phyloP scores from a whole-genome alignment of 2,329 filamentous ascomycete genomes.

The Trichoderma semiorbis region DNA sequence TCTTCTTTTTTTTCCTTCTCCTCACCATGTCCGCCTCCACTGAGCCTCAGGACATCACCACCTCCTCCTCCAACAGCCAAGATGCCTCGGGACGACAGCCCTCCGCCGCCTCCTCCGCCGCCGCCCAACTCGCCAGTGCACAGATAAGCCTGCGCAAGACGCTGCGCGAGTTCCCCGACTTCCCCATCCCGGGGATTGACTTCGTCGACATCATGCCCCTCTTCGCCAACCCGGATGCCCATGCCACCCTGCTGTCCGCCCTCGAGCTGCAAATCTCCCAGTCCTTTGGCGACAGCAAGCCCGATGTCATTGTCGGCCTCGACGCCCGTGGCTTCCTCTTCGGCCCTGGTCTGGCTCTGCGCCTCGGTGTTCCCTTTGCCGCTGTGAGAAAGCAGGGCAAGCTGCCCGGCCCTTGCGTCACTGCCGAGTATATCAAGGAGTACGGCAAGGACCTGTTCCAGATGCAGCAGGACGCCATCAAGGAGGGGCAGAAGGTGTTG shows the following conservation, averaged over 20 bases:
- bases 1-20: constrained; percentile 26
- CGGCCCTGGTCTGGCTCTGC: constrained; percentile 81
- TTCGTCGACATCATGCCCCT: constrained; percentile 98
- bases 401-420: constrained; percentile 83
- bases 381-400: constrained; percentile 95
- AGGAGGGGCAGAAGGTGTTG: constrained; percentile 82
- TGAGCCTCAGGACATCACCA: constrained; percentile 21
- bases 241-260: constrained; percentile 74
- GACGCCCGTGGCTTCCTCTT: constrained; percentile 96
- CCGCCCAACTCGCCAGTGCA: constrained; percentile 64
- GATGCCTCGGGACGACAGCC: constrained; percentile 63
- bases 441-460: constrained; percentile 95
- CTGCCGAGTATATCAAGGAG: constrained; percentile 88
- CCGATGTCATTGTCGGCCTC: constrained; percentile 88
- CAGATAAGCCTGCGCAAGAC: constrained; percentile 68
- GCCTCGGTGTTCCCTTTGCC: constrained; percentile 80
- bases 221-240: constrained; percentile 73
- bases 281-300: constrained; percentile 58
- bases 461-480: constrained; percentile 85
- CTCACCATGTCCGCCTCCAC: constrained; percentile 35
- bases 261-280: constrained; percentile 78
- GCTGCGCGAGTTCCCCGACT: constrained; percentile 85
- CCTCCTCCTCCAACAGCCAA: constrained; percentile 36
- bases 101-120: constrained; percentile 58
- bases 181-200: constrained; percentile 85